phyloP scores from a whole-genome alignment of 2,329 filamentous ascomycete species.

The Ceratocystis papillata region DNA sequence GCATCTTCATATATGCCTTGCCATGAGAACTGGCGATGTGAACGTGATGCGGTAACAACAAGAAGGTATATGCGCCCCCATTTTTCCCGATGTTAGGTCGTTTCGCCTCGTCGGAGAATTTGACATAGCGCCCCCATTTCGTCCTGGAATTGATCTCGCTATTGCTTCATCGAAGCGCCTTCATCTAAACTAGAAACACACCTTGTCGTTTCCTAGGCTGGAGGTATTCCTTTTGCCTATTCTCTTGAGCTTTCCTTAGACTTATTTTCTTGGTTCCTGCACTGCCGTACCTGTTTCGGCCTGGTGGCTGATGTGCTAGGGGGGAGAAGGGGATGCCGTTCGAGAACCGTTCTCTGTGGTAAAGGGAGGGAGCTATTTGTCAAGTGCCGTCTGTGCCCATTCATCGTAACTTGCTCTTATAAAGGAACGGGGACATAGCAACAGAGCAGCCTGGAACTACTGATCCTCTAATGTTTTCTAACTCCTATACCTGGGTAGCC shows the following conservation, averaged over 20 bases:
- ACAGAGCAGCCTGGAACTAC: neutral
- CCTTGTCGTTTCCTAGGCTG: neutral
- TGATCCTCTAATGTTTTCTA: neutral
- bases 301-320: neutral
- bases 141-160: conserved; percentile 15
- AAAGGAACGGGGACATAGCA: neutral
- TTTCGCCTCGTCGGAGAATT: conserved; percentile 19
- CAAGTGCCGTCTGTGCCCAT: conserved; percentile 8
- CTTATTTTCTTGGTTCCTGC: neutral
- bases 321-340: neutral
- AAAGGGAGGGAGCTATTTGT: neutral
- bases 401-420: neutral
- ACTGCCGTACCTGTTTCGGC: neutral
- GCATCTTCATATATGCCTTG: neutral
- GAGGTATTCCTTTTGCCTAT: neutral
- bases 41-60: neutral
- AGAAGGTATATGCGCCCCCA: neutral
- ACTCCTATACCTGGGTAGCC: neutral
- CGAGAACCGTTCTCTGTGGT: neutral
- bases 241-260: neutral
- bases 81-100: neutral
- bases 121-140: neutral
- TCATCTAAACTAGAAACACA: conserved; percentile 15
- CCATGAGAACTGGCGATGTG: neutral
- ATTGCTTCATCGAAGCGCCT: conserved; percentile 18